Conservation (phyloP, 768 basidiomycete species). For the Hypholoma fasciculare region DNA sequence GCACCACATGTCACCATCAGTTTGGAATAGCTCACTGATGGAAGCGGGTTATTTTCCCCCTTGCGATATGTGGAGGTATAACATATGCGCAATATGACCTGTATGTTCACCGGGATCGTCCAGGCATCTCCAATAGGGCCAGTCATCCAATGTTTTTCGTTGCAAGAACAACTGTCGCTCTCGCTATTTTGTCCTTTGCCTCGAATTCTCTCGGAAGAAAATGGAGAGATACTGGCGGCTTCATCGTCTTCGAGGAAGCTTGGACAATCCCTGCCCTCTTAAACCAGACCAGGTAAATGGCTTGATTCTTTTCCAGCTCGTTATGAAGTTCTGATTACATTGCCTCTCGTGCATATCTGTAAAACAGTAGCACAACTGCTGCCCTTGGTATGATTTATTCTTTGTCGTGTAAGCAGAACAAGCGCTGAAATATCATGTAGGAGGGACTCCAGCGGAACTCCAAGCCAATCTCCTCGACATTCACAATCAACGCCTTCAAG, state of each 20-base stretch:
- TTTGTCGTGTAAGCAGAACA: background rate
- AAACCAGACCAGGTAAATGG: slow-evolving; percentile 21
- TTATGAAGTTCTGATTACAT: background rate
- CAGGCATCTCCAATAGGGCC: background rate
- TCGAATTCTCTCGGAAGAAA: slow-evolving; percentile 3
- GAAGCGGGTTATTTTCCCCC: background rate
- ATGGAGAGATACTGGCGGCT: slow-evolving; percentile 36
- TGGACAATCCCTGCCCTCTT: slow-evolving; percentile 36
- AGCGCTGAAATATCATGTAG: slow-evolving; percentile 13
- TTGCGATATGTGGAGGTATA: background rate
- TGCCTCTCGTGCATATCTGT: no score
- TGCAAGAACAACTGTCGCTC: background rate
- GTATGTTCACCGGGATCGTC: no score
- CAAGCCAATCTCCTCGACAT: slow-evolving; percentile 37
- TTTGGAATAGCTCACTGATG: background rate
- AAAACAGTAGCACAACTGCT: background rate
- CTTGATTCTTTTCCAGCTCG: no score
- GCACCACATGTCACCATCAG: no score
- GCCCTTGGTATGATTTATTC: background rate
- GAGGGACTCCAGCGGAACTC: slow-evolving; percentile 29
- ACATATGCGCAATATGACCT: background rate
- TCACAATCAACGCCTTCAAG: slow-evolving; percentile 33
- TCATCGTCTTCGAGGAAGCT: slow-evolving; percentile 41
- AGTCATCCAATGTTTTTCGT: background rate
- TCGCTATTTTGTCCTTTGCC: background rate